Evolutionary conservation across 2,329 filamentous ascomycete species (phyloP), one percentile per base, ranked within the genome.

Genomic region (Pseudohalonectria lignicola): DNA sequence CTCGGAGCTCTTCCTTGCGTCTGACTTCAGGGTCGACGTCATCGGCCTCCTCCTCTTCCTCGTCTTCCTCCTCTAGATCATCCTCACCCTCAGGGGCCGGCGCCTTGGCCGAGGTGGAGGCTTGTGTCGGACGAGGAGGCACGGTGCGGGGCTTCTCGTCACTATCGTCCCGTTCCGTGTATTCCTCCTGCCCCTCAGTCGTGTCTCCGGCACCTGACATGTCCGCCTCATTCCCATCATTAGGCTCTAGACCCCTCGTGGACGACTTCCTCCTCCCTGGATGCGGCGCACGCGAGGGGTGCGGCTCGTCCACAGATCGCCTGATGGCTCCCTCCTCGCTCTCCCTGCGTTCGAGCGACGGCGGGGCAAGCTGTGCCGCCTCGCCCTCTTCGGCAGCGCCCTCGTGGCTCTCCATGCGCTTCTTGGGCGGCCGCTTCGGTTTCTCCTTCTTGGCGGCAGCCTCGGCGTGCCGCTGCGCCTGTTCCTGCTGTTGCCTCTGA

Each of bases 401-500:
- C 15, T 60, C 61, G 19, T 70, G 63, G 42, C 61, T 67, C 36
- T 78, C 74, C 16, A 63, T 54, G 19, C 69, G 69, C 60, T 79
- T 80, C 66, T 92, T 90, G 52, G 76, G 80, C 2, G 72, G 66
- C 20, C 80, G 78, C 63, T 88, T 93, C 10, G 85, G 79, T 60
- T 94, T 94, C 51, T 93, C 86, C 57, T 93, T 90, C 64, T 84
- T 93, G 40, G 79, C 69, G 16, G 71, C 70, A 13, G 81, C 76
- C 28, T 92, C 86, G 7, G 84, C 83, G 59, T 90, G 83, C 37
- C 88, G 73, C 45, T 82, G 73, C 5, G 88, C 86, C 54, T 92
- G 86, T 54, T 96, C 92, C 55, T 86, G 67, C 59, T 98, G 92
- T 57, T 96, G 87, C 55, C 85, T 90, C 57, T 98, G 92, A 13